These are phyloP conservation scores for Aspergillus fructus DNA, from an alignment of 2,329 filamentous ascomycete genomes.

Conservation along the genomic window DNA sequence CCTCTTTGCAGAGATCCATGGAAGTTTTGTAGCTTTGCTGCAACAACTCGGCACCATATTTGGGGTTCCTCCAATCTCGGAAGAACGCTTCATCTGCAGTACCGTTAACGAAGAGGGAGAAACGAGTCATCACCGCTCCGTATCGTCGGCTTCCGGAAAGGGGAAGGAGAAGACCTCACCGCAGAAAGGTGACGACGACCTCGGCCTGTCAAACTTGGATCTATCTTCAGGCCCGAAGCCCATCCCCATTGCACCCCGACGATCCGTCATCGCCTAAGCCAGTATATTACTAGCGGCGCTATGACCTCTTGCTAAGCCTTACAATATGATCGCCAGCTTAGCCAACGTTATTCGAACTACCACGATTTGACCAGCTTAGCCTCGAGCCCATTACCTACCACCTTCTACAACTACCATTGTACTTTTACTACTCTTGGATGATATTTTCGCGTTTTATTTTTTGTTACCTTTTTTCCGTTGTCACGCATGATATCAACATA, in stretches of 20 bases:
- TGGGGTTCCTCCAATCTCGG: slow-evolving; percentile 43
- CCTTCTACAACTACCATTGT: not conserved
- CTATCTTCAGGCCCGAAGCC: slow-evolving; percentile 37
- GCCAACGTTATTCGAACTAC: not conserved
- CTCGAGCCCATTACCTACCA: not conserved
- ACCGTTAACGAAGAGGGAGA: slow-evolving; percentile 33
- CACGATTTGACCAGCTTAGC: not conserved
- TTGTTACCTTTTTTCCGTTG: slow-evolving; percentile 2
- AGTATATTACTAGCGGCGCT: not conserved
- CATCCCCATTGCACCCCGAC: slow-evolving; percentile 38
- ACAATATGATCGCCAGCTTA: not conserved
- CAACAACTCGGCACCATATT: slow-evolving; percentile 48
- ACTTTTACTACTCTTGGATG: slow-evolving; percentile 5
- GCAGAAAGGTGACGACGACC: slow-evolving; percentile 28
- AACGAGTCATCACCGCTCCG: slow-evolving; percentile 21
- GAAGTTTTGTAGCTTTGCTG: slow-evolving; percentile 53
- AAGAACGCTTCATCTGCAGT: slow-evolving; percentile 43
- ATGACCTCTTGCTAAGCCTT: not conserved
- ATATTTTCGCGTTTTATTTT: slow-evolving; percentile 1
- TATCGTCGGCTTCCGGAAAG: slow-evolving; percentile 20
- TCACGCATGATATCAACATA: slow-evolving; percentile 20
- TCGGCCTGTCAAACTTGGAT: slow-evolving; percentile 34
- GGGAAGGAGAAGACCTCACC: slow-evolving; percentile 18
- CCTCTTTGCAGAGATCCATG: slow-evolving; percentile 59
- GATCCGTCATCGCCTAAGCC: slow-evolving; percentile 36